A percentile compares a stretch with the other conserved stretches of the same genome.
Conservation (phyloP, 225 moss, liverwort and hornwort genomes). For the Takakia lepidozioides region DNA sequence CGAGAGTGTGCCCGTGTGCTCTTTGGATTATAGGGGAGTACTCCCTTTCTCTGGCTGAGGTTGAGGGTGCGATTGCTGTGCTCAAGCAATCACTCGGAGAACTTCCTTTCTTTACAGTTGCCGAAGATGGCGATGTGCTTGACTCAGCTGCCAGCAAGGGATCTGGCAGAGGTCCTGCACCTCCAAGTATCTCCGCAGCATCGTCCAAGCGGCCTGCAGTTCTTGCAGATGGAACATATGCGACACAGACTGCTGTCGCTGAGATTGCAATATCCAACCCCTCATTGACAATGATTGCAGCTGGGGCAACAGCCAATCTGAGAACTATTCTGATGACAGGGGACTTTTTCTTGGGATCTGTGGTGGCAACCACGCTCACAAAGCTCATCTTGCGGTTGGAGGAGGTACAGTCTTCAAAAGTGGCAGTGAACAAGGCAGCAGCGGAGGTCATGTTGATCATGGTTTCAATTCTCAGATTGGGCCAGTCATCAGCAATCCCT, state of each 20-base stretch:
- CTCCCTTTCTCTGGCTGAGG: conserved; percentile 63
- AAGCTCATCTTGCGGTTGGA: no score
- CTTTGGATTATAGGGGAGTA: conserved; percentile 98
- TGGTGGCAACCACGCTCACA: no score
- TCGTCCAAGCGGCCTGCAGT: conserved; percentile 92
- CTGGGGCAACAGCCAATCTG: no score
- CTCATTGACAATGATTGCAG: no score
- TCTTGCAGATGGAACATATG: conserved; percentile 93
- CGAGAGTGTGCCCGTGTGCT: conserved; percentile 89
- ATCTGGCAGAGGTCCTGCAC: conserved; percentile 42
- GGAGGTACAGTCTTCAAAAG: no score
- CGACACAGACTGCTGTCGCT: conserved; percentile 85
- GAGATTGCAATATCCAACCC: conserved; percentile 57
- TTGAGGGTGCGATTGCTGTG: conserved; percentile 67
- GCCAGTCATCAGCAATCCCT: no score
- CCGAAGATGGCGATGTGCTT: conserved; percentile 51
- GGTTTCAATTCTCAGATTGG: no score
- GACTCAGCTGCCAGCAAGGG: conserved; percentile 34
- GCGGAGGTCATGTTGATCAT: no score
- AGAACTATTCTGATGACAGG: no score
- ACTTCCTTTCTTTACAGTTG: conserved; percentile 73
- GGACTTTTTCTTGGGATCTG: no score
- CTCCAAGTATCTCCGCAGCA: conserved; percentile 72
- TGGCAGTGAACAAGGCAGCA: no score
- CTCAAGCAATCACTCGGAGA: conserved; percentile 90